Evolutionary conservation across 139 green algal genomes (phyloP).

Genomic region (Choricystis sp.): DNA sequence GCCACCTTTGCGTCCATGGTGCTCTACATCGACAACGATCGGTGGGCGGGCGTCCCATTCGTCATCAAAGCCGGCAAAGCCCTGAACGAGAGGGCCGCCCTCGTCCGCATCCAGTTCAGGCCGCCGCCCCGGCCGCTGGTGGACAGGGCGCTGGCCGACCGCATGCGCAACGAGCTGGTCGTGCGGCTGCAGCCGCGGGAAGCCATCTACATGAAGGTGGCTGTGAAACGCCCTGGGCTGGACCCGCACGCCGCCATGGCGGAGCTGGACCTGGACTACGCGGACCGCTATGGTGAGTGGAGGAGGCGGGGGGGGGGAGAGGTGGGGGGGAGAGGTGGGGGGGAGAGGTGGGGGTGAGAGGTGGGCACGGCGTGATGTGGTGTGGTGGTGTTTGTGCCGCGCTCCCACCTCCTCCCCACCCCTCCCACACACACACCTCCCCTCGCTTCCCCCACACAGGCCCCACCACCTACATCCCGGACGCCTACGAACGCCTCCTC

Average conservation of each 20-base stretch:
- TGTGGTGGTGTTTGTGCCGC: too few species aligned
- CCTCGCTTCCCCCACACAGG: too few species aligned
- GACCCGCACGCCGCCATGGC: conserved; percentile 54
- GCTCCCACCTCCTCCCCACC: too few species aligned
- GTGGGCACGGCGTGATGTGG: too few species aligned
- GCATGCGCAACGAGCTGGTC: conserved; percentile 88
- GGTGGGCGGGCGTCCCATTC: conserved; percentile 98
- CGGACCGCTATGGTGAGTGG: conserved; percentile 18
- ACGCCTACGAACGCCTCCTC: conserved; percentile 90
- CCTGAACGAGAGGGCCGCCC: conserved; percentile 45
- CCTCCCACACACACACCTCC: too few species aligned
- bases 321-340: too few species aligned
- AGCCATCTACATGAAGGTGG: conserved; percentile 80
- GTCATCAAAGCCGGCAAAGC: conserved; percentile 98
- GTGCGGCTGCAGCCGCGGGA: conserved; percentile 69
- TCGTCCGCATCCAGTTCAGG: conserved; percentile 42
- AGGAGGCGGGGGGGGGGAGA: too few species aligned
- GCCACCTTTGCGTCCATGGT: conserved; percentile 88
- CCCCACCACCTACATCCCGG: conserved; percentile 66
- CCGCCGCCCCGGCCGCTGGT: conserved; percentile 8
- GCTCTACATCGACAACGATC: conserved; percentile 89
- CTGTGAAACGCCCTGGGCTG: conserved; percentile 19
- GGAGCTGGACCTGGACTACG: conserved; percentile 75
- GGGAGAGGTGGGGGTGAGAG: too few species aligned
- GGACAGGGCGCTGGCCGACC: conserved; percentile 9